Conservation (phyloP, 1,284 basidiomycete genomes). For the Rhodotorula sp. region DNA sequence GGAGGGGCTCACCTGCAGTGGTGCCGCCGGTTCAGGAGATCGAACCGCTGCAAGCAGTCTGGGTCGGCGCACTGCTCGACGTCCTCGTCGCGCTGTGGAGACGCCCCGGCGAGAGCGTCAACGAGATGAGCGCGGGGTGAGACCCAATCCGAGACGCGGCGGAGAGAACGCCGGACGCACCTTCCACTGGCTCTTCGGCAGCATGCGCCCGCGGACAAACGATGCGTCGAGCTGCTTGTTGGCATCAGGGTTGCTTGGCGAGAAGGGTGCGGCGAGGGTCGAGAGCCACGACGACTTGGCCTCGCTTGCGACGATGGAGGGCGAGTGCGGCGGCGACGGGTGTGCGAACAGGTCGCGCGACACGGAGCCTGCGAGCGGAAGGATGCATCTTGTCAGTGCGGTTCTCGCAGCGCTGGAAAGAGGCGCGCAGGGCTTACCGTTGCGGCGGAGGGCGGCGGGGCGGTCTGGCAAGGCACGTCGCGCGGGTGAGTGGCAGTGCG, state of each 20-base stretch:
- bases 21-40: conserved; percentile 35
- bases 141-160: background rate
- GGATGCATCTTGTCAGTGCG: background rate
- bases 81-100: conserved; percentile 26
- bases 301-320: conserved; percentile 18
- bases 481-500: background rate
- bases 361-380: conserved; percentile 1
- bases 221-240: conserved; percentile 8
- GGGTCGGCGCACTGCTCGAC: conserved; percentile 32
- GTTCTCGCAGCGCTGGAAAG: no score
- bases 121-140: background rate
- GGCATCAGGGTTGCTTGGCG: conserved; percentile 4
- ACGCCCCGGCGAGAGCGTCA: no score
- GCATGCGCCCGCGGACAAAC: conserved; percentile 20
- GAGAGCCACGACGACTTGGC: conserved; percentile 24
- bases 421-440: background rate
- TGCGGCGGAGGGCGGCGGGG: conserved; percentile 33
- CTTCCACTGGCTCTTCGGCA: conserved; percentile 36
- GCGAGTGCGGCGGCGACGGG: conserved; percentile 26
- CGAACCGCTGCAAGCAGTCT: conserved; percentile 33
- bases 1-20: conserved; percentile 33
- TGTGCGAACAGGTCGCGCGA: conserved; percentile 5
- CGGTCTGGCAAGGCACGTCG: conserved; percentile 21
- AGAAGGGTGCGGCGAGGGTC: conserved; percentile 30
- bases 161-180: conserved; percentile 2